Conservation (phyloP, 2,329 filamentous ascomycete species). For the Fusarium palustre region DNA sequence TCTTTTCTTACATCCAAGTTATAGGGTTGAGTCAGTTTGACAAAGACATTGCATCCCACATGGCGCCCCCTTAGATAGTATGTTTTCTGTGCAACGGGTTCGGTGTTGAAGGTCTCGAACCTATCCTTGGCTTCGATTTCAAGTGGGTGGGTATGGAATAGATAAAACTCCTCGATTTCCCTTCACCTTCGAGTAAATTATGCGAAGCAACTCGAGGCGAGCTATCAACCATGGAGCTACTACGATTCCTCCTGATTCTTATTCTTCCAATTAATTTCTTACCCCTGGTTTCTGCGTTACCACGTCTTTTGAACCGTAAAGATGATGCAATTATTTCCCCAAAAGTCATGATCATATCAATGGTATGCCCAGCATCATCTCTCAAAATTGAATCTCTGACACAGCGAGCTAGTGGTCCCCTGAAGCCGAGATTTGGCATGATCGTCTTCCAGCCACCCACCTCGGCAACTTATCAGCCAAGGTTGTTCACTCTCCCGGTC, state of each 20-base stretch:
- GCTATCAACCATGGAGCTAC: constrained; percentile 22
- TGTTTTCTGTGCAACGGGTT: constrained; percentile 24
- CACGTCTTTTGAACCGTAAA: background rate
- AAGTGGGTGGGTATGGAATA: background rate
- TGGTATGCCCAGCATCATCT: constrained; percentile 58
- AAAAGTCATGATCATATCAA: constrained; percentile 72
- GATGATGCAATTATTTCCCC: constrained; percentile 56
- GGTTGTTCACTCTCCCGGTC: constrained; percentile 69
- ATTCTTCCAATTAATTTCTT: constrained; percentile 3
- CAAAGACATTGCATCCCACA: constrained; percentile 40
- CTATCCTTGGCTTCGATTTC: background rate
- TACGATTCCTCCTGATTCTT: constrained; percentile 12
- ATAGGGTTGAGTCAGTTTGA: constrained; percentile 19
- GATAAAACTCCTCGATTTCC: constrained; percentile 19
- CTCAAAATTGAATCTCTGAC: constrained; percentile 6
- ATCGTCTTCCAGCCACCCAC: constrained; percentile 58
- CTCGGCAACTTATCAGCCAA: constrained; percentile 67
- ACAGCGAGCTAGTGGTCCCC: constrained; percentile 65
- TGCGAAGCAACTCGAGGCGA: background rate
- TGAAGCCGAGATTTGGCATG: constrained; percentile 72
- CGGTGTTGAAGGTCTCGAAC: constrained; percentile 16
- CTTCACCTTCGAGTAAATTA: background rate
- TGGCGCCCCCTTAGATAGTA: constrained; percentile 3
- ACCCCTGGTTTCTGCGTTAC: background rate
- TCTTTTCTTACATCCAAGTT: constrained; percentile 3